Percentiles rank a stretch among this genome's conserved stretches.
phyloP scores from a whole-genome alignment of 345 rosid species.

The Lumnitzera littorea region DNA sequence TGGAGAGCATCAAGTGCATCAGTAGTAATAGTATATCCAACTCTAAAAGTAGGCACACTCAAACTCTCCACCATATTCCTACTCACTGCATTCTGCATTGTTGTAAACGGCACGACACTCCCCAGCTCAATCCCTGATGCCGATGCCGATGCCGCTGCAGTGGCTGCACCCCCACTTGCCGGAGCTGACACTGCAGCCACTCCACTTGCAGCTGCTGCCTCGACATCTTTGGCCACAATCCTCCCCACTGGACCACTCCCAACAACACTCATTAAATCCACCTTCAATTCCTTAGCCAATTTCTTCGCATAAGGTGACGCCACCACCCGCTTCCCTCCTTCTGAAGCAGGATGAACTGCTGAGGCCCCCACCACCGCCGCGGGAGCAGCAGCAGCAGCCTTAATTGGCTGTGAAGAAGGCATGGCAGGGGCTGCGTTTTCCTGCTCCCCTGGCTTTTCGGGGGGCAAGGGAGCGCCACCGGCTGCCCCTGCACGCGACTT shows the following conservation, averaged over 20 bases:
- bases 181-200: neutral
- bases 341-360: conserved; percentile 67
- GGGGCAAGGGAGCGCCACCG: neutral
- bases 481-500: conserved; percentile 46
- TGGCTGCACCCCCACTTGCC: conserved; percentile 2
- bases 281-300: conserved; percentile 75
- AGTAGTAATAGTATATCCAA: conserved; percentile 71
- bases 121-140: conserved; percentile 31
- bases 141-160: conserved; percentile 6
- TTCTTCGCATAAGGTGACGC: conserved; percentile 90
- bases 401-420: neutral
- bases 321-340: conserved; percentile 79
- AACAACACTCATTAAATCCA: conserved; percentile 50
- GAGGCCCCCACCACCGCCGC: conserved; percentile 23
- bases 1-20: conserved; percentile 87
- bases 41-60: conserved; percentile 79
- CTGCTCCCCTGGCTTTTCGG: conserved; percentile 1
- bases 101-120: conserved; percentile 72
- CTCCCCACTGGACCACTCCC: conserved; percentile 93
- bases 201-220: conserved; percentile 31
- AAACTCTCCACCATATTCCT: conserved; percentile 87
- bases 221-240: conserved; percentile 94
- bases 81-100: conserved; percentile 83
- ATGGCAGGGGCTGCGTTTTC: neutral
- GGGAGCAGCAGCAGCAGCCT: neutral